Conservation (phyloP, 1,139 yeast genomes). For the Pichia sp. region DNA sequence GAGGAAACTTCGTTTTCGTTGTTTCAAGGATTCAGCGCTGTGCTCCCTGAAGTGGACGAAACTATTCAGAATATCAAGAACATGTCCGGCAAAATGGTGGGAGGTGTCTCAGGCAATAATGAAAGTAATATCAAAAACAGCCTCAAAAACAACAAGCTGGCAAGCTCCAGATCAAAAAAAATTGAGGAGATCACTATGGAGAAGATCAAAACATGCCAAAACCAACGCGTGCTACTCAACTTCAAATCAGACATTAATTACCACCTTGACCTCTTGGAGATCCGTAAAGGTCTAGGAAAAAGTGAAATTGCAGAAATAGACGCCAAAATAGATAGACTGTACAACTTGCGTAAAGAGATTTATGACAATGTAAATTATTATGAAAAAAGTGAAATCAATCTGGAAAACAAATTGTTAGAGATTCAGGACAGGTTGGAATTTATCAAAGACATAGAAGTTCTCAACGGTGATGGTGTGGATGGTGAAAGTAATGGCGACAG, state of each 20-base stretch:
- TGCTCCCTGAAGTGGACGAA: slow-evolving; percentile 45
- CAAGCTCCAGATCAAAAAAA: slow-evolving; percentile 1
- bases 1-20: slow-evolving; percentile 39
- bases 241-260: slow-evolving; percentile 41
- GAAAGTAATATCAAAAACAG: background rate
- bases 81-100: slow-evolving; percentile 12
- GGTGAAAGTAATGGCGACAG: background rate
- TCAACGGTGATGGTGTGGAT: slow-evolving; percentile 2
- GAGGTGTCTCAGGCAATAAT: background rate
- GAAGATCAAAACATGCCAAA: slow-evolving; percentile 39
- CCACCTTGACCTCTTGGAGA: slow-evolving; percentile 50
- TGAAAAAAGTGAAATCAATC: slow-evolving; percentile 53
- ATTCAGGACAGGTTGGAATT: slow-evolving; percentile 38
- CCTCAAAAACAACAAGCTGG: background rate
- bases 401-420: slow-evolving; percentile 45
- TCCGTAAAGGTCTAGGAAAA: slow-evolving; percentile 60
- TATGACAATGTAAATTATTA: slow-evolving; percentile 54
- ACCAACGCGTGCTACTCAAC: slow-evolving; percentile 35
- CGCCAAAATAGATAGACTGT: slow-evolving; percentile 46
- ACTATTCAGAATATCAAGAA: slow-evolving; percentile 26
- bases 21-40: slow-evolving; percentile 65
- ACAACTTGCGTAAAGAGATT: slow-evolving; percentile 45
- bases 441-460: slow-evolving; percentile 29
- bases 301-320: slow-evolving; percentile 62
- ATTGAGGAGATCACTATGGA: slow-evolving; percentile 35